These are phyloP conservation scores for Candolleomyces aberdarensis DNA, from an alignment of 768 basidiomycete species.

Conservation along the genomic window DNA sequence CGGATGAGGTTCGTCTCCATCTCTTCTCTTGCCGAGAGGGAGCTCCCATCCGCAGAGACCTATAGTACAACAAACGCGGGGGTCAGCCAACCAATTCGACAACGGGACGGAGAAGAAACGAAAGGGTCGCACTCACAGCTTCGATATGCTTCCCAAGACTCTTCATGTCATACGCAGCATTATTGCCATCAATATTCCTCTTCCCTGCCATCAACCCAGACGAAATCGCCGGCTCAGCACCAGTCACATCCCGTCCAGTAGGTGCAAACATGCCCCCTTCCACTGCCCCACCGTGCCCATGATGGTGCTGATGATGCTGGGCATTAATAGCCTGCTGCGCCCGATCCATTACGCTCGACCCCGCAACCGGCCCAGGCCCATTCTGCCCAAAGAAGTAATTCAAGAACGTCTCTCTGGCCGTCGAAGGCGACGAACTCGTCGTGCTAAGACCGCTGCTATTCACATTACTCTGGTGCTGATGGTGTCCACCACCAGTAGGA, in stretches of 20 bases:
- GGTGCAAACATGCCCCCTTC: slow-evolving; percentile 32
- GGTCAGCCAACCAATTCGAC: not conserved
- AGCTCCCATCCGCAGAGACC: slow-evolving; percentile 58
- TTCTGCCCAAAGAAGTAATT: slow-evolving; percentile 98
- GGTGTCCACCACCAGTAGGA: not conserved
- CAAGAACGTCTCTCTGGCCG: slow-evolving; percentile 88
- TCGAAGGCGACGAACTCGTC: slow-evolving; percentile 34
- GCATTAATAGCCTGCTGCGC: slow-evolving; percentile 11
- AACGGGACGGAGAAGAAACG: slow-evolving; percentile 7
- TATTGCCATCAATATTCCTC: slow-evolving; percentile 66
- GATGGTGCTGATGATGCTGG: slow-evolving; percentile 18
- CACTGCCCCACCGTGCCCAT: slow-evolving; percentile 12
- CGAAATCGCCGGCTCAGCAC: slow-evolving; percentile 45
- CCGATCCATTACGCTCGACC: slow-evolving; percentile 44
- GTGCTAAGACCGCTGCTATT: not conserved
- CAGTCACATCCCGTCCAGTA: slow-evolving; percentile 65
- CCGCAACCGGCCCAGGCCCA: slow-evolving; percentile 69
- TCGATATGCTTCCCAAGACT: slow-evolving; percentile 97
- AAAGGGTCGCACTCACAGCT: slow-evolving; percentile 59
- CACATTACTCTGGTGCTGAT: not conserved
- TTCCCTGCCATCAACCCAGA: slow-evolving; percentile 67
- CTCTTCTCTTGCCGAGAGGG: slow-evolving; percentile 81
- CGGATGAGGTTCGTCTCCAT: slow-evolving; percentile 96
- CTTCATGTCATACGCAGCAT: slow-evolving; percentile 97
- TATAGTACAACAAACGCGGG: slow-evolving; percentile 23